These are phyloP conservation scores for Leccinum brunneo-olivaceum DNA, from an alignment of 1,284 basidiomycete genomes.

Conservation along the genomic window DNA sequence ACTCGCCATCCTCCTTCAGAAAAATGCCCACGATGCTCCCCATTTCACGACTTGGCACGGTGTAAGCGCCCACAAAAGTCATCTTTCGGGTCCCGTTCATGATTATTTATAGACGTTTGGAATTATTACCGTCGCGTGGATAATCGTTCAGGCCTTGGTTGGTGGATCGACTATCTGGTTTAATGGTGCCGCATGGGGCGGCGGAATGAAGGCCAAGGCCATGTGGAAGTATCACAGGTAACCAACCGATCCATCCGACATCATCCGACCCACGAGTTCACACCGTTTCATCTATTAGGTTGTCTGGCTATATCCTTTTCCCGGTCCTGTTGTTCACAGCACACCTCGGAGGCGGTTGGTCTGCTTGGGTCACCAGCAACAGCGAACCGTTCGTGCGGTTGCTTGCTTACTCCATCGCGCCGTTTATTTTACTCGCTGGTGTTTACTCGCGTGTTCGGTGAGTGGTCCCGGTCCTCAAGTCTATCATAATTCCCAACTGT, in stretches of 20 bases:
- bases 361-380: constrained; percentile 43
- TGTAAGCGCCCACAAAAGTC: constrained; percentile 33
- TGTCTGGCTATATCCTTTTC: constrained; percentile 62
- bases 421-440: constrained; percentile 35
- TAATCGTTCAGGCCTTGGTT: constrained; percentile 47
- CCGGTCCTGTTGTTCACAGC: constrained; percentile 48
- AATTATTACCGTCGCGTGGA: constrained; percentile 46
- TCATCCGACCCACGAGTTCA: not conserved
- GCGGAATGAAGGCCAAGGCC: constrained; percentile 55
- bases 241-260: constrained; percentile 6
- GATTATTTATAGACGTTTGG: constrained; percentile 43
- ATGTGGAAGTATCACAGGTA: constrained; percentile 77
- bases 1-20: constrained; percentile 49
- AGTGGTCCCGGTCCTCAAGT: constrained; percentile 17
- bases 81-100: not conserved
- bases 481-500: constrained; percentile 1
- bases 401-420: constrained; percentile 49
- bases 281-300: constrained; percentile 30
- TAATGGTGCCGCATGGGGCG: constrained; percentile 55
- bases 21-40: constrained; percentile 36
- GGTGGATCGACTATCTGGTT: constrained; percentile 70
- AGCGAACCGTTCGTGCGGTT: constrained; percentile 37
- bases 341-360: constrained; percentile 61
- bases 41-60: constrained; percentile 69
- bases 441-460: constrained; percentile 44